These are phyloP conservation scores for Tubosaeta sp. DNA, from an alignment of 768 basidiomycete species.

Conservation along the genomic window DNA sequence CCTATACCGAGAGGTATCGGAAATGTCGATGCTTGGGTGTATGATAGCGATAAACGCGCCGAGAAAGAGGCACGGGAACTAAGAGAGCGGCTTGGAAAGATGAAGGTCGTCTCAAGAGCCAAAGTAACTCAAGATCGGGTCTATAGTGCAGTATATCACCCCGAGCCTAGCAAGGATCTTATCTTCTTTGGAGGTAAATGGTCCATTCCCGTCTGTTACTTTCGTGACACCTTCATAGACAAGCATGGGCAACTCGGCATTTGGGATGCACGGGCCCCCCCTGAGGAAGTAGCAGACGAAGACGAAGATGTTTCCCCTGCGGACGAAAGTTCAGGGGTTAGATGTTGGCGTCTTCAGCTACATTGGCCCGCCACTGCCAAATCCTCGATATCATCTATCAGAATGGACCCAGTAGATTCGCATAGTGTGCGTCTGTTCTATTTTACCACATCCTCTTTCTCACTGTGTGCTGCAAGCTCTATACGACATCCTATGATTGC, in stretches of 20 bases:
- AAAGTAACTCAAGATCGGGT: conserved; percentile 75
- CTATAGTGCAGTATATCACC: conserved; percentile 79
- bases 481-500: conserved; percentile 79
- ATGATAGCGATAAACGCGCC: conserved; percentile 44
- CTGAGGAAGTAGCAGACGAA: conserved; percentile 63
- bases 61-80: conserved; percentile 49
- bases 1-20: conserved; percentile 36
- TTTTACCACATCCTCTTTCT: not conserved
- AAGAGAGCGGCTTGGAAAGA: conserved; percentile 45
- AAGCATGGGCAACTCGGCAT: conserved; percentile 81
- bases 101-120: conserved; percentile 71
- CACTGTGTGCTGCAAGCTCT: conserved; percentile 46
- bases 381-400: conserved; percentile 76
- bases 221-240: conserved; percentile 41
- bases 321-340: conserved; percentile 56
- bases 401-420: conserved; percentile 69
- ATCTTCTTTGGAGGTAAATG: conserved; percentile 78
- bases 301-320: conserved; percentile 45
- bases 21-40: conserved; percentile 50
- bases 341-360: conserved; percentile 72
- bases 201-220: not conserved
- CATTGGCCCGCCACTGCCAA: conserved; percentile 82
- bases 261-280: conserved; percentile 76
- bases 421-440: conserved; percentile 51
- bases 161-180: conserved; percentile 72